Conservation (phyloP, 1,284 basidiomycete genomes). For the Amylostereum areolatum region DNA sequence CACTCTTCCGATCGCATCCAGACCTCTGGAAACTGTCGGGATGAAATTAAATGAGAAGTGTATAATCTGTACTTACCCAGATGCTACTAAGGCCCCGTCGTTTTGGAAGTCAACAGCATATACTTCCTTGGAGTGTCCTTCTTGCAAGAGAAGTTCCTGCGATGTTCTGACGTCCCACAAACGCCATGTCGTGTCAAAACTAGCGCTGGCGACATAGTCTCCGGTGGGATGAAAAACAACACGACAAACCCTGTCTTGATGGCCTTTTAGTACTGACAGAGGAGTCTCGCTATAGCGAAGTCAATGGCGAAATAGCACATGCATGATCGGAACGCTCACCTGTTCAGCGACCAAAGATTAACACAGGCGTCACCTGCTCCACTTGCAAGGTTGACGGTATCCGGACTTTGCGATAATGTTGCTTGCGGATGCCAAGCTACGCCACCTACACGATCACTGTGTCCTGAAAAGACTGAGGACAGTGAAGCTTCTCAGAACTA, state of each 20-base stretch:
- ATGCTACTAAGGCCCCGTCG: conserved; percentile 90
- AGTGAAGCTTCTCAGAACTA: background rate
- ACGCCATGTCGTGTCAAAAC: conserved; percentile 98
- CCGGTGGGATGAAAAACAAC: conserved; percentile 97
- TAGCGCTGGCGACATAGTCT: conserved; percentile 87
- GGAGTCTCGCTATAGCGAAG: conserved; percentile 59
- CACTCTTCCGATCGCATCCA: conserved; percentile 94
- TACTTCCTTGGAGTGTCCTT: conserved; percentile 97
- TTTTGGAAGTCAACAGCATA: conserved; percentile 94
- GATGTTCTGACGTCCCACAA: conserved; percentile 88
- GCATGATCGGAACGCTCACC: conserved; percentile 35
- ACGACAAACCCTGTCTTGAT: conserved; percentile 86
- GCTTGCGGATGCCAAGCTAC: conserved; percentile 97
- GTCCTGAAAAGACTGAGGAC: conserved; percentile 42
- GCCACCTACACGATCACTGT: conserved; percentile 89
- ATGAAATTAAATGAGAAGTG: conserved; percentile 1
- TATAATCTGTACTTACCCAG: conserved; percentile 57
- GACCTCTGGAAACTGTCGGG: conserved; percentile 52
- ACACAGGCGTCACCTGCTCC: conserved; percentile 86
- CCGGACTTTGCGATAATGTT: conserved; percentile 69
- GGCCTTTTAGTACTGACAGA: conserved; percentile 79
- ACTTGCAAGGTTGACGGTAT: conserved; percentile 81
- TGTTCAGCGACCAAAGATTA: conserved; percentile 85
- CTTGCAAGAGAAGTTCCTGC: conserved; percentile 85
- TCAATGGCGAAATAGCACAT: background rate